A percentile compares a stretch with the other conserved stretches of the same genome.
Conservation (phyloP, 257 asterid genomes). For the Nicotiana obtusifolia region DNA sequence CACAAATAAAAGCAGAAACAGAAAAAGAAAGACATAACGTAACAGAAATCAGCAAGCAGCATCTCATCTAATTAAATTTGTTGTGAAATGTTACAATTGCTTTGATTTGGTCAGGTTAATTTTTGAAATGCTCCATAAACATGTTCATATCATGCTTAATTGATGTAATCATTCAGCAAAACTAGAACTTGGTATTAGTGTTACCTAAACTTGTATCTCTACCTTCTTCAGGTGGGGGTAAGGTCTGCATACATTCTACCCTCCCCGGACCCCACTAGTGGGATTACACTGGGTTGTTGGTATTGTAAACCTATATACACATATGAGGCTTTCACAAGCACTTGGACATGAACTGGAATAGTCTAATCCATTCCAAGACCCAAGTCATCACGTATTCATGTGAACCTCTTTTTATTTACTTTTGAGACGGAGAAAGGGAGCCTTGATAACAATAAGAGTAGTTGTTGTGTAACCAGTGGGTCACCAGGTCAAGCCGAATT, state of each 20-base stretch:
- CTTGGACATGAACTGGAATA: neutral
- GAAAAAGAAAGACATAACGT: neutral
- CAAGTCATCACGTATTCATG: neutral
- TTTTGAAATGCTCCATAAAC: neutral
- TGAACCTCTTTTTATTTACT: neutral
- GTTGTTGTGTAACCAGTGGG: neutral
- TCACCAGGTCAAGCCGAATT: neutral
- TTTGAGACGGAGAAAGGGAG: neutral
- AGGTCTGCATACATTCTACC: too few species aligned
- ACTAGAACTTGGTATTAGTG: neutral
- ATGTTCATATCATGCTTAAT: neutral
- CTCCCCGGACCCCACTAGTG: too few species aligned
- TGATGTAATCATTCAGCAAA: neutral
- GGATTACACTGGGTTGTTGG: too few species aligned
- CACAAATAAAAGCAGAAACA: neutral
- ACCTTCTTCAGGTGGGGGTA: too few species aligned
- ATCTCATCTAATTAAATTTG: neutral
- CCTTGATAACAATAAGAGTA: neutral
- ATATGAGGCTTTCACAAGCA: too few species aligned
- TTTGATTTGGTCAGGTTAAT: neutral
- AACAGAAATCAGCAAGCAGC: neutral
- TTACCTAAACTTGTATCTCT: too few species aligned
- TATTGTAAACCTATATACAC: too few species aligned
- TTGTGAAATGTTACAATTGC: neutral
- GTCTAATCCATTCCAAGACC: neutral